phyloP scores from a whole-genome alignment of 257 asterid species.

The Catharanthus roseus region DNA sequence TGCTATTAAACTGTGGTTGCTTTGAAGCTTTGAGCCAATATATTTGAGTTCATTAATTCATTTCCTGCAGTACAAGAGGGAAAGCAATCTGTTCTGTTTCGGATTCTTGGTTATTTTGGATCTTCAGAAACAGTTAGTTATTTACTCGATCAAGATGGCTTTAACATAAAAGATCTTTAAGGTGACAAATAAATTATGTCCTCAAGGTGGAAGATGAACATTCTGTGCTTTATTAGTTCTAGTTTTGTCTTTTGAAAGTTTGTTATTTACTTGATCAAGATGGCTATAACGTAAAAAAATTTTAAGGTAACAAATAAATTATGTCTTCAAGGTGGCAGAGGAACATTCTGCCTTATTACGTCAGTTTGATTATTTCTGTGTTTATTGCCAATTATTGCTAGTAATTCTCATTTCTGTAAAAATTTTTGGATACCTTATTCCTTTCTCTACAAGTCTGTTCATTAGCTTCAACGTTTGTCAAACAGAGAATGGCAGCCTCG shows the following conservation, averaged over 20 bases:
- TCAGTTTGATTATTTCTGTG: background rate
- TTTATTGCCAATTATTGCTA: background rate
- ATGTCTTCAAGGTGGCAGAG: too few species aligned
- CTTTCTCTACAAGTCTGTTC: background rate
- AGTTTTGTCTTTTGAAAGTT: background rate
- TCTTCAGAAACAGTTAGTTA: background rate
- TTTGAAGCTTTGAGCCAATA: background rate
- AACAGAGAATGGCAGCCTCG: conserved; percentile 36
- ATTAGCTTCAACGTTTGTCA: background rate
- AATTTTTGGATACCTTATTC: background rate
- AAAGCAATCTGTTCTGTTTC: background rate
- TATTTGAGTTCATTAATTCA: background rate
- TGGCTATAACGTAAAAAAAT: too few species aligned
- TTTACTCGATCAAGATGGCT: background rate
- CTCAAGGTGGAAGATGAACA: too few species aligned
- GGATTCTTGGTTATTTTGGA: background rate
- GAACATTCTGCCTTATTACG: background rate
- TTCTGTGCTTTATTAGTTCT: background rate
- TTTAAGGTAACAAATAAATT: background rate
- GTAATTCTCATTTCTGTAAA: background rate
- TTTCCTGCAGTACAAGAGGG: background rate
- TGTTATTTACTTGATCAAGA: background rate
- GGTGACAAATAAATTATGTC: background rate
- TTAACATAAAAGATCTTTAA: too few species aligned
- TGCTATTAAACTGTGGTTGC: background rate